Conservation (phyloP, 208 protist genomes). For the Porcisia hertigi region DNA sequence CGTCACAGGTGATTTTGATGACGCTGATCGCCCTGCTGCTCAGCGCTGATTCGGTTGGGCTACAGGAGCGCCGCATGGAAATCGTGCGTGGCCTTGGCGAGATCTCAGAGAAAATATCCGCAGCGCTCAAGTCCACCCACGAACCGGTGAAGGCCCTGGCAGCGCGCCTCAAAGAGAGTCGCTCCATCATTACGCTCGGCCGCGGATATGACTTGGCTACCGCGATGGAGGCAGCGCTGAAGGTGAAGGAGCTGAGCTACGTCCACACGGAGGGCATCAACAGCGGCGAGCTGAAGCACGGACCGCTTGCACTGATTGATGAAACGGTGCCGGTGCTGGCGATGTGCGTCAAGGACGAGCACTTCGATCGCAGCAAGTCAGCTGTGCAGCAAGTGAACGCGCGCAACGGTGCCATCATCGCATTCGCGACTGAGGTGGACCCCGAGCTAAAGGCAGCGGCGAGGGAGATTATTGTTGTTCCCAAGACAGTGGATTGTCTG, state of each 20-base stretch:
- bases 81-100: slow-evolving; percentile 70
- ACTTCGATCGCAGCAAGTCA: slow-evolving; percentile 78
- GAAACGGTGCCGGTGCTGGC: slow-evolving; percentile 91
- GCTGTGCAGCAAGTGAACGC: slow-evolving; percentile 91
- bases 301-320: slow-evolving; percentile 97
- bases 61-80: slow-evolving; percentile 51
- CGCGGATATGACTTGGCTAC: slow-evolving; percentile 94
- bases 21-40: slow-evolving; percentile 92
- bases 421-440: slow-evolving; percentile 60
- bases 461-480: slow-evolving; percentile 61
- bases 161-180: slow-evolving; percentile 45
- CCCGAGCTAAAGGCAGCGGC: slow-evolving; percentile 49
- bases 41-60: slow-evolving; percentile 48
- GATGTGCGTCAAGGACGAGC: slow-evolving; percentile 80
- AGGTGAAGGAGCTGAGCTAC: slow-evolving; percentile 98
- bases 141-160: slow-evolving; percentile 70
- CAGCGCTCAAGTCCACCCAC: slow-evolving; percentile 59
- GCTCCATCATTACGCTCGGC: slow-evolving; percentile 87
- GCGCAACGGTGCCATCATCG: slow-evolving; percentile 80
- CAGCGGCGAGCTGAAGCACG: slow-evolving; percentile 97
- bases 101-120: slow-evolving; percentile 59
- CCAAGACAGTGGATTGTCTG: slow-evolving; percentile 86
- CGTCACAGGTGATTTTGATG: slow-evolving; percentile 92
- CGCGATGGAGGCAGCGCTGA: slow-evolving; percentile 94
- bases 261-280: slow-evolving; percentile 97